Conservation (phyloP, 768 basidiomycete genomes). For the Rhodotorula toruloides region DNA sequence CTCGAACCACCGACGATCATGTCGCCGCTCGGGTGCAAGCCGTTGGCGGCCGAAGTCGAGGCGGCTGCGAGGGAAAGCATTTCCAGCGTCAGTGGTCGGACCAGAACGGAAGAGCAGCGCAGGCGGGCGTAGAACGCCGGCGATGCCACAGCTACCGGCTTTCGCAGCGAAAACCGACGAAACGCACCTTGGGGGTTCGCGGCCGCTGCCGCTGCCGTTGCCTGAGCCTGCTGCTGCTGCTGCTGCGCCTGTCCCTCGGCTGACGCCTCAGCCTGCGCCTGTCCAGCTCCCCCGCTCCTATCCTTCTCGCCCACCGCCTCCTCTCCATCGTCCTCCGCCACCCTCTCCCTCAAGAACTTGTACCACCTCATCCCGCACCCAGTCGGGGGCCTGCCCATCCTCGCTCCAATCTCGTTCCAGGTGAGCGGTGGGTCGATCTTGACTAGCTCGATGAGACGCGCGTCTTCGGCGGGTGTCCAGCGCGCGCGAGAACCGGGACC, state of each 20-base stretch:
- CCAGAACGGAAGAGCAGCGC: no score
- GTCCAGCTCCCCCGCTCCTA: no score
- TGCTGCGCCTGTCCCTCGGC: no score
- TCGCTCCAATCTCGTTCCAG: constrained; percentile 30
- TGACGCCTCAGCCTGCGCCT: neutral
- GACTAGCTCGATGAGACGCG: constrained; percentile 7
- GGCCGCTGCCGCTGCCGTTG: no score
- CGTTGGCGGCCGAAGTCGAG: no score
- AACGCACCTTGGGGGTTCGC: no score
- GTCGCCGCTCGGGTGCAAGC: neutral
- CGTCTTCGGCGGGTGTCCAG: constrained; percentile 22
- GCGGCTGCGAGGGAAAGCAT: no score
- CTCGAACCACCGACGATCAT: constrained; percentile 4
- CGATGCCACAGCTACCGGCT: no score
- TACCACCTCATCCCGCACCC: constrained; percentile 36
- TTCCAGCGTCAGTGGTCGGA: no score
- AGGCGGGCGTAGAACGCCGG: no score
- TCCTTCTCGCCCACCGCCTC: neutral
- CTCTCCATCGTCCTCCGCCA: constrained; percentile 14
- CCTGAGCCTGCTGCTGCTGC: no score
- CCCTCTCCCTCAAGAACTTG: constrained; percentile 18
- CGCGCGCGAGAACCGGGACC: constrained; percentile 14
- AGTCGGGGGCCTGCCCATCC: constrained; percentile 11
- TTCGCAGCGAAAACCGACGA: no score
- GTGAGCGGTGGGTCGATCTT: constrained; percentile 25